Percentiles rank a stretch among this genome's conserved stretches.
Evolutionary conservation across 805 yeast genomes (phyloP).

Genomic region (Kluyveromyces nonfermentans): DNA sequence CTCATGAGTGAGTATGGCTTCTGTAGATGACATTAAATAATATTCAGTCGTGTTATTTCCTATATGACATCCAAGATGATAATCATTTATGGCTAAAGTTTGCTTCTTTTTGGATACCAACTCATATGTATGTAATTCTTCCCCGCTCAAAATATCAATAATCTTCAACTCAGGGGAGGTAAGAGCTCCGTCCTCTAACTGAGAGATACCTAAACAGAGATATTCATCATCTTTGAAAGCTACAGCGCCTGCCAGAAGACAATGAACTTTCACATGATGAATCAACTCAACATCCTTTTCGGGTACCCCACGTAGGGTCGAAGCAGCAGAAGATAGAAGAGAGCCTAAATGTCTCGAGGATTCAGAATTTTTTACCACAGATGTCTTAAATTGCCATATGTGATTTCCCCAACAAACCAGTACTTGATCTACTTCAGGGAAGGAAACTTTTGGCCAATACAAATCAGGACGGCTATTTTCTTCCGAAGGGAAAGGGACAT

Average conservation of each 20-base stretch:
- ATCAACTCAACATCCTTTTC: conserved; percentile 34
- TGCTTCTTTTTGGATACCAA: conserved; percentile 51
- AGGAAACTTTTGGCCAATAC: conserved; percentile 71
- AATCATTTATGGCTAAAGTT: conserved; percentile 69
- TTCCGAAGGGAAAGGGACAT: conserved; percentile 47
- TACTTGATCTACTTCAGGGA: conserved; percentile 55
- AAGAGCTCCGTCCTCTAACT: conserved; percentile 25
- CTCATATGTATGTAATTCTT: conserved; percentile 72
- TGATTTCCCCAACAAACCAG: conserved; percentile 77
- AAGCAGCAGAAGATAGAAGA: conserved; percentile 32
- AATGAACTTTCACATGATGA: conserved; percentile 32
- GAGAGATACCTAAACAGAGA: conserved; percentile 31
- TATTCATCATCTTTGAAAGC: conserved; percentile 65
- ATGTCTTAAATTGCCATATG: conserved; percentile 58
- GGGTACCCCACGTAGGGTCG: conserved; percentile 38
- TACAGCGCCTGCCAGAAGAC: conserved; percentile 65
- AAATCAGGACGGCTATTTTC: conserved; percentile 58
- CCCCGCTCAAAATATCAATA: conserved; percentile 54
- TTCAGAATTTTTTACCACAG: conserved; percentile 21
- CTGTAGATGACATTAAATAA: conserved; percentile 70
- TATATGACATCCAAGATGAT: conserved; percentile 49
- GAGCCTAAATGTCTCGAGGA: conserved; percentile 20
- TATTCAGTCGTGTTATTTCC: conserved; percentile 38
- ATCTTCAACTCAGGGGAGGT: conserved; percentile 67
- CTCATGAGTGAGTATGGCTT: conserved; percentile 68